These are phyloP conservation scores for Aspergillus sp. DNA, from an alignment of 2,329 filamentous ascomycete species.

Conservation along the genomic window DNA sequence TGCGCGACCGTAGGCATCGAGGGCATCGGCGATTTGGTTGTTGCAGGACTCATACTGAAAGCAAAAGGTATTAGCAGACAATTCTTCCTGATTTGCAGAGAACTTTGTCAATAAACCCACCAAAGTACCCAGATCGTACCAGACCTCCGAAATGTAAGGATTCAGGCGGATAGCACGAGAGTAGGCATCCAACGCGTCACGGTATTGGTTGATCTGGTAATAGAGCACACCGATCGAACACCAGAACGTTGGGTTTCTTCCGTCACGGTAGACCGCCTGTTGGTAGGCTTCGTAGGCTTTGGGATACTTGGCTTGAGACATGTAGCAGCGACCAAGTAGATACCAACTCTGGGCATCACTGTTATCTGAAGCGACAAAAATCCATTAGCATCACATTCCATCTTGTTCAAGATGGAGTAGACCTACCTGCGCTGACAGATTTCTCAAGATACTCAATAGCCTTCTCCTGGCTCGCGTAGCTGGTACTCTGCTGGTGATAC, in stretches of 20 bases:
- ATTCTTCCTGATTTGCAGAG: background rate
- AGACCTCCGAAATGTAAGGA: conserved; percentile 97
- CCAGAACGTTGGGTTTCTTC: conserved; percentile 98
- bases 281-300: conserved; percentile 99
- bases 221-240: conserved; percentile 98
- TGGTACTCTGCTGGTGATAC: conserved; percentile 92
- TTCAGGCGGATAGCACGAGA: conserved; percentile 94
- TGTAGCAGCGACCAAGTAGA: conserved; percentile 93
- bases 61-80: conserved; percentile 4
- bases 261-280: conserved; percentile 96
- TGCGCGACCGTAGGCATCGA: conserved; percentile 92
- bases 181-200: conserved; percentile 95
- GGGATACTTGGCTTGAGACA: conserved; percentile 98
- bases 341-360: conserved; percentile 98
- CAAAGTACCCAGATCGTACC: conserved; percentile 96
- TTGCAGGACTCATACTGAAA: conserved; percentile 93
- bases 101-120: conserved; percentile 54
- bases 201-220: conserved; percentile 99
- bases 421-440: conserved; percentile 83
- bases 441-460: conserved; percentile 98
- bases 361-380: conserved; percentile 62
- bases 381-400: conserved; percentile 1
- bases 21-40: conserved; percentile 93
- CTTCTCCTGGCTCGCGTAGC: conserved; percentile 88
- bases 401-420: background rate